A percentile compares a stretch with the other conserved stretches of the same genome.
Conservation (phyloP, 2,329 filamentous ascomycete species). For the Monosporascus cannonballus region DNA sequence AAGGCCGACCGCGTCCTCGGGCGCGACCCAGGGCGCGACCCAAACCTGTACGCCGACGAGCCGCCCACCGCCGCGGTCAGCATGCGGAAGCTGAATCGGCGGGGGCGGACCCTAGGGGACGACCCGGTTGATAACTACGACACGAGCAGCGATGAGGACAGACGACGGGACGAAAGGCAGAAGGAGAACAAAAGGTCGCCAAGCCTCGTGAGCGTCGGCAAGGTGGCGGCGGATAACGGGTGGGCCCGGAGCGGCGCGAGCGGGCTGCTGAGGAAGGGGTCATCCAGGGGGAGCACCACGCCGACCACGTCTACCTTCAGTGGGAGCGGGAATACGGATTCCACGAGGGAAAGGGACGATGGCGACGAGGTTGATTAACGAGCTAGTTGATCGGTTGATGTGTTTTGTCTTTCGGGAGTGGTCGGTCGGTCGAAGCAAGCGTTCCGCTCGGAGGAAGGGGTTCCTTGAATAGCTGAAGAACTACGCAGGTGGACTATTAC, state of each 20-base stretch:
- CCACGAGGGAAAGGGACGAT: neutral
- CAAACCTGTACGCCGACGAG: slow-evolving; percentile 47
- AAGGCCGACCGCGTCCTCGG: slow-evolving; percentile 55
- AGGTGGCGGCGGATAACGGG: slow-evolving; percentile 3
- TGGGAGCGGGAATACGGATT: neutral
- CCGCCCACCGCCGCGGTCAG: slow-evolving; percentile 34
- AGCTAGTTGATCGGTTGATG: neutral
- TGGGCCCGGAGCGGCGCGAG: slow-evolving; percentile 30
- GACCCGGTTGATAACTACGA: slow-evolving; percentile 29
- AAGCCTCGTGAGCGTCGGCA: slow-evolving; percentile 33
- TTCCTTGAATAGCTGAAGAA: too few species aligned
- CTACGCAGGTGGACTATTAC: too few species aligned
- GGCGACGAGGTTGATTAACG: slow-evolving; percentile 11
- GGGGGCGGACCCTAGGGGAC: slow-evolving; percentile 36
- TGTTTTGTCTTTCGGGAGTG: too few species aligned
- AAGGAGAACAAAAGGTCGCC: slow-evolving; percentile 40
- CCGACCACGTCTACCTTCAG: neutral
- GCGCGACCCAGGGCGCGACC: slow-evolving; percentile 52
- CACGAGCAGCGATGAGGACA: slow-evolving; percentile 26
- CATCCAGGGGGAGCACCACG: slow-evolving; percentile 8
- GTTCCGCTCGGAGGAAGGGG: slow-evolving; percentile 20
- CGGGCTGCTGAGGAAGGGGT: slow-evolving; percentile 22
- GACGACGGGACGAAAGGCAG: slow-evolving; percentile 29
- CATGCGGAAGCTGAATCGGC: slow-evolving; percentile 41
- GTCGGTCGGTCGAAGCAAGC: neutral